A percentile compares a stretch with the other conserved stretches of the same genome.
Evolutionary conservation across 2,329 filamentous ascomycete genomes (phyloP).

Genomic region (Pseudogymnoascus sp.): DNA sequence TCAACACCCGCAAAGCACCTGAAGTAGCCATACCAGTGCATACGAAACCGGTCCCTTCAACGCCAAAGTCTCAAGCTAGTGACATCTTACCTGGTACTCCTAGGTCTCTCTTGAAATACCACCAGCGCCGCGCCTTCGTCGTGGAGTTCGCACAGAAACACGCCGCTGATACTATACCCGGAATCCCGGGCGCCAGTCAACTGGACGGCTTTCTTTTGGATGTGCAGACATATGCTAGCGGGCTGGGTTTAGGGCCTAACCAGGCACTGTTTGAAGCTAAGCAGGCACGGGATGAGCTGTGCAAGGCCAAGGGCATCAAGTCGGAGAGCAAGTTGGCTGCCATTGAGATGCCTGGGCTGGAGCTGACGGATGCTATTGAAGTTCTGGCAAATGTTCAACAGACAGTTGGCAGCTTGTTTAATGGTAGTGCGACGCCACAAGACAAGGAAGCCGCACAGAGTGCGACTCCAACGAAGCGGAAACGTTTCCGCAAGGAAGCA

Average conservation of each 20-base stretch:
- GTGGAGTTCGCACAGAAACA: background rate
- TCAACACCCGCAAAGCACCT: background rate
- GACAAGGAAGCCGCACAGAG: background rate
- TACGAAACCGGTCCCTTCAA: background rate
- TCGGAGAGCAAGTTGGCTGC: background rate
- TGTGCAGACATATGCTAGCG: background rate
- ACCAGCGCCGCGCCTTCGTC: background rate
- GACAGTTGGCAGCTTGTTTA: background rate
- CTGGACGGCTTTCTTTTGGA: background rate
- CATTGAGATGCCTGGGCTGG: background rate
- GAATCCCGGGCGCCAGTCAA: background rate
- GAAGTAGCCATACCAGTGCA: background rate
- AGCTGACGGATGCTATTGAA: background rate
- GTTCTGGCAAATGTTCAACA: background rate
- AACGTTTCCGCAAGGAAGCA: background rate
- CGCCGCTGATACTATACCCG: background rate
- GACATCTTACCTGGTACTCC: background rate
- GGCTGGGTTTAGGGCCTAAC: background rate
- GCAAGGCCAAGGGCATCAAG: background rate
- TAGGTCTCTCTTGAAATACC: background rate
- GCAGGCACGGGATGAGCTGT: background rate
- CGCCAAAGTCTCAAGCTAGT: background rate
- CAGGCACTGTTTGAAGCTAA: conserved; percentile 5
- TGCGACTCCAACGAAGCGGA: background rate
- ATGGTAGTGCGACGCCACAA: background rate